Evolutionary conservation across 148 eudicot genomes (phyloP).

Genomic region (Rhododendron ovatum): DNA sequence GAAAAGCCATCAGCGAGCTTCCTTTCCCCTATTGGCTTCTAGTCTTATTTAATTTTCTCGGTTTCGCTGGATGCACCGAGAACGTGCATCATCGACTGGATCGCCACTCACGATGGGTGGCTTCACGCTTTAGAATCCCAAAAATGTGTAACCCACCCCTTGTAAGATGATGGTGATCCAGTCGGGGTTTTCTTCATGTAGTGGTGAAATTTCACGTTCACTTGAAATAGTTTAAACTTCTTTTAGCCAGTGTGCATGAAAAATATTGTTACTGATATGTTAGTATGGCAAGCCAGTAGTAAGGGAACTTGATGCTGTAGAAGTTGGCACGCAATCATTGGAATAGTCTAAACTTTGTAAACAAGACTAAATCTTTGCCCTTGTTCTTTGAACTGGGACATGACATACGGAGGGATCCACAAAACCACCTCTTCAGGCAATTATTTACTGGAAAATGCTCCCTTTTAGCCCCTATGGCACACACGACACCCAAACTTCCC

Average conservation of each 20-base stretch:
- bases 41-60: not conserved
- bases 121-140: not conserved
- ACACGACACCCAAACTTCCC: no score
- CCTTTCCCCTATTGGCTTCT: not conserved
- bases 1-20: not conserved
- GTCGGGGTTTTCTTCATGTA: not conserved
- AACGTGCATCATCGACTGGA: not conserved
- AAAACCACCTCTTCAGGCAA: not conserved
- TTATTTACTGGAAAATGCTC: no score
- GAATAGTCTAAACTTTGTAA: no score
- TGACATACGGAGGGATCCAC: not conserved
- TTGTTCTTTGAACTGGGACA: not conserved
- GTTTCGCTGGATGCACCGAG: not conserved
- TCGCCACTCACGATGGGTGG: not conserved
- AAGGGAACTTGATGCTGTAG: not conserved
- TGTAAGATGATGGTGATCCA: not conserved
- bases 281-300: no score
- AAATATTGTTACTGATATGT: no score
- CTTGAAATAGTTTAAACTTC: not conserved
- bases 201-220: not conserved
- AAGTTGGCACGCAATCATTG: no score
- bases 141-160: not conserved
- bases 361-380: no score
- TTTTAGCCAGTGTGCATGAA: not conserved
- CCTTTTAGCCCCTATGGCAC: no score